Evolutionary conservation across 2,329 filamentous ascomycete species (phyloP), one percentile per base, ranked within the genome.

Genomic region (Coniella vitis): DNA sequence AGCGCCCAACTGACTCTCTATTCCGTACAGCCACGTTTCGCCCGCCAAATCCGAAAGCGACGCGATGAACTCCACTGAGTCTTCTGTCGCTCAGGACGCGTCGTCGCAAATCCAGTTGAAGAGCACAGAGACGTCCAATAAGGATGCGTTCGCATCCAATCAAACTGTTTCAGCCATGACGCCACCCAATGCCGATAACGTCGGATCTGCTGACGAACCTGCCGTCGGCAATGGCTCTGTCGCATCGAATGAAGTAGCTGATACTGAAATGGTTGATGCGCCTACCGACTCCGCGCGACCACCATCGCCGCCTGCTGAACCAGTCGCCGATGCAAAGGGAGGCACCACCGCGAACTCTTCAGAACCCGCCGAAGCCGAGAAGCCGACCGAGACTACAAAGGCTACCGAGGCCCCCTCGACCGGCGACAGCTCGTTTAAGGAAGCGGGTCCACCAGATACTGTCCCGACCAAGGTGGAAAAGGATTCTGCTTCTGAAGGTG

Each of bases 191-290:
- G 51, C 45, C 17, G 53, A 55, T 9, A 37, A 48, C 8, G 34
- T 43, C 16, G 45, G 42, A 29, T 20, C 47, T 19, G 37, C 45
- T 5, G 41, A 53, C 47, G 29, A 20, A 8, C 31, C 44, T 36
- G 45, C 38, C 37, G 10, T 5, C 25, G 39, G 48, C 4, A 43
- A 25, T 25, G 48, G n/a, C n/a, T 47, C 52, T 9, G 39, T 22
- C 17, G 47, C 51, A 34, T 36, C 38, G 20, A 39, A 38, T 37
- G 46, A 49, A 9, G 22, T 16, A 10, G 54, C 45, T 16, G 62
- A 63, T 47, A 57, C 57, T 16, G 57, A 63, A 7, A 68, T 65
- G 64, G 49, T 48, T 9, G 63, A 67, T 48, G 60, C 57, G 34
- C 57, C 58, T 29, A 44, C 47, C 32, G 45, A 48, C 21, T 57